Percentiles rank a stretch among this genome's conserved stretches.
phyloP scores from a whole-genome alignment of 2,329 filamentous ascomycete species.

The Lithohypha guttulata region DNA sequence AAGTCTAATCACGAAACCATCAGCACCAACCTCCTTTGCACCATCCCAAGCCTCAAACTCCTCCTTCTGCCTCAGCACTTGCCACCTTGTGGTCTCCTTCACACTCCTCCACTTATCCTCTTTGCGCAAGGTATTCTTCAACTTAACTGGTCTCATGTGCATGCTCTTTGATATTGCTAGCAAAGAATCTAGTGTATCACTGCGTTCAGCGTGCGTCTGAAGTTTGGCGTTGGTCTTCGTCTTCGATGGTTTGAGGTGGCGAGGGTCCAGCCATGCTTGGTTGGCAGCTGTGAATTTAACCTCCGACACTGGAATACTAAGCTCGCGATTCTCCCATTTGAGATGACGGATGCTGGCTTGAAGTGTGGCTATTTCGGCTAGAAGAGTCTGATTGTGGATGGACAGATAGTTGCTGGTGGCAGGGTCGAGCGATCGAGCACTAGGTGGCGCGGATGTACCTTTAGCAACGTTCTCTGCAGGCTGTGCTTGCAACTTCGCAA shows the following conservation, averaged over 20 bases:
- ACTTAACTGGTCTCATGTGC: slow-evolving; percentile 25
- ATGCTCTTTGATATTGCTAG: slow-evolving; percentile 34
- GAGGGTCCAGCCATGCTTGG: slow-evolving; percentile 34
- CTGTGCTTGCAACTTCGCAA: slow-evolving; percentile 33
- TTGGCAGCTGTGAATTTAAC: slow-evolving; percentile 22
- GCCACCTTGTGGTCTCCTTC: slow-evolving; percentile 33
- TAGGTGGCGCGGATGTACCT: slow-evolving; percentile 25
- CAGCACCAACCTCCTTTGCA: slow-evolving; percentile 29
- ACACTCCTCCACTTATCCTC: slow-evolving; percentile 29
- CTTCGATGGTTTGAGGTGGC: slow-evolving; percentile 11
- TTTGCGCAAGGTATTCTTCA: slow-evolving; percentile 27
- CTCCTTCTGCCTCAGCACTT: slow-evolving; percentile 35
- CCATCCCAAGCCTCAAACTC: slow-evolving; percentile 36
- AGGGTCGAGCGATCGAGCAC: slow-evolving; percentile 30
- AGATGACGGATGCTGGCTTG: slow-evolving; percentile 38
- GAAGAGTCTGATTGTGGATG: slow-evolving; percentile 16
- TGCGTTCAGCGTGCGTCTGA: slow-evolving; percentile 31
- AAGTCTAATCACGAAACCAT: slow-evolving; percentile 9
- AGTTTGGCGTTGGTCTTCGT: slow-evolving; percentile 11
- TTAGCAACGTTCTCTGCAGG: slow-evolving; percentile 29
- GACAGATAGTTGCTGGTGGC: slow-evolving; percentile 35
- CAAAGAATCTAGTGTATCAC: slow-evolving; percentile 33
- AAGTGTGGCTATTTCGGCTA: slow-evolving; percentile 32
- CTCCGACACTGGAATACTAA: slow-evolving; percentile 15
- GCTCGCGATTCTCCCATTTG: slow-evolving; percentile 34